These are phyloP conservation scores for Raffaelea albimanens DNA, from an alignment of 2,329 filamentous ascomycete genomes.

Conservation along the genomic window DNA sequence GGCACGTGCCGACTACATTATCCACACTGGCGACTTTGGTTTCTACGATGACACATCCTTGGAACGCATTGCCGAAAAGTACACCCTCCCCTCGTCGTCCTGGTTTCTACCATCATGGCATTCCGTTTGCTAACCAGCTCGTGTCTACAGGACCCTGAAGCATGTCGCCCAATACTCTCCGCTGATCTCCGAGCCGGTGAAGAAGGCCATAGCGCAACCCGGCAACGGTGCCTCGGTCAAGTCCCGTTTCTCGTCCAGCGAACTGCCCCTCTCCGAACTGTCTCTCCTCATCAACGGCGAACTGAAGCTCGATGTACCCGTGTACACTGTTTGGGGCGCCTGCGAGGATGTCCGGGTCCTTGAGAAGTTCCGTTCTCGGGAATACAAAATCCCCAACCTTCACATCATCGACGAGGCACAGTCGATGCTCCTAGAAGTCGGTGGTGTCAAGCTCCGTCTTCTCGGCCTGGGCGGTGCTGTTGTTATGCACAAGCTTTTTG, in stretches of 20 bases:
- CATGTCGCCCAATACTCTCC: slow-evolving; percentile 98
- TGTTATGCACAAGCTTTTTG: slow-evolving; percentile 99
- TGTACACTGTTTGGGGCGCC: slow-evolving; percentile 98
- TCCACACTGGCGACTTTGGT: slow-evolving; percentile 97
- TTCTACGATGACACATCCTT: slow-evolving; percentile 97
- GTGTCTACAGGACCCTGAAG: slow-evolving; percentile 94
- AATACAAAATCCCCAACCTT: slow-evolving; percentile 96
- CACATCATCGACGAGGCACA: slow-evolving; percentile 98
- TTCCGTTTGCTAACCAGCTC: slow-evolving; percentile 7
- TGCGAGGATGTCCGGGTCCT: slow-evolving; percentile 96
- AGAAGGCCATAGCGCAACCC: slow-evolving; percentile 52
- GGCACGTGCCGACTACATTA: slow-evolving; percentile 91
- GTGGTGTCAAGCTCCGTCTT: slow-evolving; percentile 89
- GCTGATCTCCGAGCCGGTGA: slow-evolving; percentile 69
- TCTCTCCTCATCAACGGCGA: slow-evolving; percentile 80
- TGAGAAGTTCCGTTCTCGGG: slow-evolving; percentile 93
- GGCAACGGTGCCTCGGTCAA: slow-evolving; percentile 72
- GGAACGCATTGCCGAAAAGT: slow-evolving; percentile 98
- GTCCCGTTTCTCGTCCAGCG: slow-evolving; percentile 68
- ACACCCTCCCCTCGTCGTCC: slow-evolving; percentile 10
- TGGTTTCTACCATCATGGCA: neutral
- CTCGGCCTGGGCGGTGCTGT: slow-evolving; percentile 91
- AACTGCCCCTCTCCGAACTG: slow-evolving; percentile 87
- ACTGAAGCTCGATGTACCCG: slow-evolving; percentile 86
- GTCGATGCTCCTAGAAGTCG: slow-evolving; percentile 87